These are phyloP conservation scores for Lactarius evosmus DNA, from an alignment of 768 basidiomycete genomes.

Conservation along the genomic window DNA sequence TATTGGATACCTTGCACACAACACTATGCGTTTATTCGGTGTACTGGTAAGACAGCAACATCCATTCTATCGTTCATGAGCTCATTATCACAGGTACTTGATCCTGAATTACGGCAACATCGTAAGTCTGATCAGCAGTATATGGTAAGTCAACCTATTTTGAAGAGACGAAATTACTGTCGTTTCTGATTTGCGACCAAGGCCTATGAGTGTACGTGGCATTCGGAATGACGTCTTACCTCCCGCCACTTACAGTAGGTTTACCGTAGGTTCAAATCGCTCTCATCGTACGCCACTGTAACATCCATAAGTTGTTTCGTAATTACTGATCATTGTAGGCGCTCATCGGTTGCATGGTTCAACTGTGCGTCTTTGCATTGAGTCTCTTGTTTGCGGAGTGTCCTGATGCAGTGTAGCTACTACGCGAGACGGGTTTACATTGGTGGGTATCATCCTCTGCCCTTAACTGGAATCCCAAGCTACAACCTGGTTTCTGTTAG, in stretches of 20 bases:
- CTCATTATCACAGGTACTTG: conserved; percentile 40
- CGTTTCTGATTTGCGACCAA: neutral
- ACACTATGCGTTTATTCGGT: conserved; percentile 45
- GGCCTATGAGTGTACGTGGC: conserved; percentile 29
- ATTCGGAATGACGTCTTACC: neutral
- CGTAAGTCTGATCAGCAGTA: conserved; percentile 37
- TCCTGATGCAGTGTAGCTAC: neutral
- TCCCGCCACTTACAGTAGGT: conserved; percentile 19
- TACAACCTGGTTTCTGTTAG: neutral
- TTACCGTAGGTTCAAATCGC: neutral
- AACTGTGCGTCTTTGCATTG: neutral
- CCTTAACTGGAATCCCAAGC: neutral
- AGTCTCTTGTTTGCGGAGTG: neutral
- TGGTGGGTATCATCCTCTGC: neutral
- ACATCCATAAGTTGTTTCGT: neutral
- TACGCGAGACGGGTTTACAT: conserved; percentile 11
- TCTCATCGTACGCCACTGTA: neutral
- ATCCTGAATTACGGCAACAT: conserved; percentile 43
- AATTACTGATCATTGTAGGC: neutral
- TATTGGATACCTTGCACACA: conserved; percentile 46
- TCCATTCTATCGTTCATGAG: neutral
- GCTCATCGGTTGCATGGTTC: neutral
- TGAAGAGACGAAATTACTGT: neutral
- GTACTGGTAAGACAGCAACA: conserved; percentile 40
- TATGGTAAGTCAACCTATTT: conserved; percentile 38